Evolutionary conservation across 345 rosid genomes (phyloP).

Genomic region (Xanthoceras sorbifolium): DNA sequence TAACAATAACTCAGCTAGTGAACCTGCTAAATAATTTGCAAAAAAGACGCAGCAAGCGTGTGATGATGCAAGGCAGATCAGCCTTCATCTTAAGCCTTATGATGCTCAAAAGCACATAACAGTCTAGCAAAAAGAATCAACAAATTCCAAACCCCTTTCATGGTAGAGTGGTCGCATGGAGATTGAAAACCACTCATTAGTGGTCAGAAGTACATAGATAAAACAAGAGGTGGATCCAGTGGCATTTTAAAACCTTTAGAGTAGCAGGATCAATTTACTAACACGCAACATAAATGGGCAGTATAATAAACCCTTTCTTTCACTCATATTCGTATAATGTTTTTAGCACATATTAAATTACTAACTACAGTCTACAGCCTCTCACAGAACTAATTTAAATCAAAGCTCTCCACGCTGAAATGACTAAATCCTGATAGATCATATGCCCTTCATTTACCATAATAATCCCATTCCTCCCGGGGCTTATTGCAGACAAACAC

Average conservation of each 20-base stretch:
- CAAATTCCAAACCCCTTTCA: neutral
- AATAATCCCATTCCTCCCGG: neutral
- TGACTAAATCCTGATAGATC: neutral
- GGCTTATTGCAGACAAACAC: neutral
- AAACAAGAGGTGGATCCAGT: neutral
- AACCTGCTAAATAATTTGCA: neutral
- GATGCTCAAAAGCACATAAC: neutral
- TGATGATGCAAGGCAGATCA: neutral
- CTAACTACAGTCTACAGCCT: neutral
- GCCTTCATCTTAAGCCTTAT: neutral
- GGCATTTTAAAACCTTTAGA: neutral
- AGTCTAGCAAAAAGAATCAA: neutral
- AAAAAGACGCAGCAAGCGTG: neutral
- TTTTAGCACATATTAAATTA: neutral
- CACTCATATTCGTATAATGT: neutral
- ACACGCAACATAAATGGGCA: neutral
- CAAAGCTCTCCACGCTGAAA: neutral
- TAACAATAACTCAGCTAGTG: neutral
- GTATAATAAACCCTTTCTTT: neutral
- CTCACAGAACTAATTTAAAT: neutral
- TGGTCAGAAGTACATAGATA: neutral
- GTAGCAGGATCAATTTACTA: neutral
- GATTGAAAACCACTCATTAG: neutral
- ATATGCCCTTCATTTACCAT: neutral
- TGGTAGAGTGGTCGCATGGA: neutral